Percentiles rank a stretch among this genome's conserved stretches.
Evolutionary conservation across 176 grass and related monocot genomes (phyloP).

Genomic region (Puccinellia tenuiflora): DNA sequence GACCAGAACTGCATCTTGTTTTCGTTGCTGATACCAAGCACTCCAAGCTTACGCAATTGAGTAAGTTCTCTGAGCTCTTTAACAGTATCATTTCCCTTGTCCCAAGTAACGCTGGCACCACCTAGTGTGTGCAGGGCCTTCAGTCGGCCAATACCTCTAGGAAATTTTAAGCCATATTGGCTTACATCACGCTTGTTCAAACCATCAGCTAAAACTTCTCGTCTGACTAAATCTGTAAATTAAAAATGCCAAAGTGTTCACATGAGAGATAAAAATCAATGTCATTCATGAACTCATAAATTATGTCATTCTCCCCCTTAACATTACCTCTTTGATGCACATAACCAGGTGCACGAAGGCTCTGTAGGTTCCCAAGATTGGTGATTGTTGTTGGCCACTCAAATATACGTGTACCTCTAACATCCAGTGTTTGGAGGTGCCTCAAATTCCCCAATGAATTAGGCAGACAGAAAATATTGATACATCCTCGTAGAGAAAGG

Average conservation of each 20-base stretch:
- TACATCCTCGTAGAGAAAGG: background rate
- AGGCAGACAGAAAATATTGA: rapidly evolving
- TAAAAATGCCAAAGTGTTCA: no score
- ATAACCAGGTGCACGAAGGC: background rate
- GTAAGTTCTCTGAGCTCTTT: background rate
- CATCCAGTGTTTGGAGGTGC: conserved; percentile 1
- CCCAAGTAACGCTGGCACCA: background rate
- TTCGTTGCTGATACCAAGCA: rapidly evolving
- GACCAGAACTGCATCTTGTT: background rate
- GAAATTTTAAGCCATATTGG: no score
- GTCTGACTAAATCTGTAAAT: background rate
- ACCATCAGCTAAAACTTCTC: background rate
- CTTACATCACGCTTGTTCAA: background rate
- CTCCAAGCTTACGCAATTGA: background rate
- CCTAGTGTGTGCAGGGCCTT: background rate
- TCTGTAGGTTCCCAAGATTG: background rate
- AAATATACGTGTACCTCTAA: background rate
- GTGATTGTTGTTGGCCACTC: background rate
- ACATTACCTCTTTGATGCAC: rapidly evolving
- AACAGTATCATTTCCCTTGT: background rate
- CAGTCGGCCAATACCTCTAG: background rate
- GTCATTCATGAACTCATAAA: background rate
- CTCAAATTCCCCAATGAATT: background rate
- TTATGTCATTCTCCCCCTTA: background rate
- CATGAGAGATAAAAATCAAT: no score